Percentiles rank a stretch among this genome's conserved stretches.
Evolutionary conservation across 139 green algal species (phyloP).

Genomic region (Tetradesmus obliquus): DNA sequence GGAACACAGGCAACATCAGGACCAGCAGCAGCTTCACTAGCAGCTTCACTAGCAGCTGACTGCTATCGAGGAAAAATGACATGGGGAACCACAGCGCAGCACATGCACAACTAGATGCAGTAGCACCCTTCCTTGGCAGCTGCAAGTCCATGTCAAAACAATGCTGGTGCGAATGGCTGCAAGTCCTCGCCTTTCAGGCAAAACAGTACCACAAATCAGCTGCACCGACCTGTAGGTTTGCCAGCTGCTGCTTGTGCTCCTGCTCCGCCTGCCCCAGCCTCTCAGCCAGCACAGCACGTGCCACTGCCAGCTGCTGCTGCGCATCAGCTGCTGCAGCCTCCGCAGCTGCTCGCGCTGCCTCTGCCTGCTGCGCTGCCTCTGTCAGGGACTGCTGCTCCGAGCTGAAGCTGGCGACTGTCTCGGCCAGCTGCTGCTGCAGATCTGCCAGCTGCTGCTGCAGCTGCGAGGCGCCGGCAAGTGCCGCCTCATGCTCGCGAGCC

Average conservation of each 20-base stretch:
- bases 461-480: neutral
- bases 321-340: slow-evolving; percentile 4
- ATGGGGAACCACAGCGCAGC: too few species aligned
- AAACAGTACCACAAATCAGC: neutral
- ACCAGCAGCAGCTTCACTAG: too few species aligned
- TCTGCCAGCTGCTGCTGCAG: slow-evolving; percentile 29
- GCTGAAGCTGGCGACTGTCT: neutral
- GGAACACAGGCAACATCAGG: too few species aligned
- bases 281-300: neutral
- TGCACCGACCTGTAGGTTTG: neutral
- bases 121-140: too few species aligned
- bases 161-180: too few species aligned
- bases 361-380: neutral
- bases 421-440: slow-evolving; percentile 3
- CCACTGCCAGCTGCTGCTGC: neutral
- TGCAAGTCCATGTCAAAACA: too few species aligned
- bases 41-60: neutral
- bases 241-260: neutral
- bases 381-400: neutral
- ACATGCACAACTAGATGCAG: too few species aligned
- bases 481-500: neutral
- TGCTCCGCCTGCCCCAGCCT: neutral
- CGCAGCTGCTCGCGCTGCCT: neutral
- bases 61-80: neutral
- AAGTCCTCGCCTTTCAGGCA: neutral